phyloP scores from a whole-genome alignment of 305 asterid species.

The Fraxinus albicans region DNA sequence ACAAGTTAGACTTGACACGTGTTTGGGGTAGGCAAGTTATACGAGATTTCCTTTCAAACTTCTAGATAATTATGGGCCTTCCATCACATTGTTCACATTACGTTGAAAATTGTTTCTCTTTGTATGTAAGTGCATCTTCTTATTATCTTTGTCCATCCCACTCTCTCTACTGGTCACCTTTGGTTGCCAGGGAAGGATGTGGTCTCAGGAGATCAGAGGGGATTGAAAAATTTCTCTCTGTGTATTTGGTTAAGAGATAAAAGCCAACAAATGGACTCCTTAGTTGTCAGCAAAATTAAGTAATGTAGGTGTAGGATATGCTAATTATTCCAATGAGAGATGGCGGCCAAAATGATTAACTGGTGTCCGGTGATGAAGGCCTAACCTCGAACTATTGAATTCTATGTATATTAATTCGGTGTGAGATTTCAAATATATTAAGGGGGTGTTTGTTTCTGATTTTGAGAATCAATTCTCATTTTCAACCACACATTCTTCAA shows the following conservation, averaged over 20 bases:
- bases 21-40: not conserved
- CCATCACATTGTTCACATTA: not conserved
- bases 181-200: not conserved
- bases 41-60: not conserved
- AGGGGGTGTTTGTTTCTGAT: not conserved
- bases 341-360: not conserved
- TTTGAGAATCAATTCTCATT: too few relatives aligned
- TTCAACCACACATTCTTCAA: too few relatives aligned
- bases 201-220: not conserved
- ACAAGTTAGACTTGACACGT: conserved; percentile 8
- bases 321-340: not conserved
- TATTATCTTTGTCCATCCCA: not conserved
- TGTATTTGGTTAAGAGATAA: not conserved
- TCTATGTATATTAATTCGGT: not conserved
- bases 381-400: not conserved
- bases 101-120: not conserved
- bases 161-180: not conserved
- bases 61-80: not conserved
- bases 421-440: not conserved
- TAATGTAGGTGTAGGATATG: not conserved
- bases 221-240: not conserved
- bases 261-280: not conserved
- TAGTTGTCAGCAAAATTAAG: not conserved
- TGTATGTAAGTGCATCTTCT: not conserved
- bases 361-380: not conserved